Evolutionary conservation across 2,329 filamentous ascomycete genomes (phyloP).

Genomic region (Xylaria arbuscula): DNA sequence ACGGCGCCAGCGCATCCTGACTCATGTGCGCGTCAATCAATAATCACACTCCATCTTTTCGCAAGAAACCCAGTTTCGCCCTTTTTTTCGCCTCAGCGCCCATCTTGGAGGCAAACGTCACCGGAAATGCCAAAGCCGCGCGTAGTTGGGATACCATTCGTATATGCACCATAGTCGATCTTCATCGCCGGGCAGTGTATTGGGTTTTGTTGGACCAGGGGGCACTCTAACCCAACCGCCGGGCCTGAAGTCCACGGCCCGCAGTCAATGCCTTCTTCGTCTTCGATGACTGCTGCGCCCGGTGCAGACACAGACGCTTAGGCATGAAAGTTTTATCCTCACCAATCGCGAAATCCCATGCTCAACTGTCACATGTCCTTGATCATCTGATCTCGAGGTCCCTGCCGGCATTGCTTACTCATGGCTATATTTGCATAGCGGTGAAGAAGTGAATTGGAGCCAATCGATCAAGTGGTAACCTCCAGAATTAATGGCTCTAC

Average conservation of each 20-base stretch:
- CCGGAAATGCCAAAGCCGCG: neutral
- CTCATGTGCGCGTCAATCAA: slow-evolving; percentile 22
- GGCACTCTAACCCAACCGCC: slow-evolving; percentile 25
- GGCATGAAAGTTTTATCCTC: slow-evolving; percentile 13
- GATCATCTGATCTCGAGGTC: slow-evolving; percentile 23
- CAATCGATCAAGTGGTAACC: slow-evolving; percentile 1
- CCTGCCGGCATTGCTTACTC: slow-evolving; percentile 9
- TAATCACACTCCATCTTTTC: neutral
- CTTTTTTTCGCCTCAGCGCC: slow-evolving; percentile 7
- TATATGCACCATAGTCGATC: slow-evolving; percentile 19
- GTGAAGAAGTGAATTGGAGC: slow-evolving; percentile 18
- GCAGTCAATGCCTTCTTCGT: neutral
- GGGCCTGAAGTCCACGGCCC: slow-evolving; percentile 5
- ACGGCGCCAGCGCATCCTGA: slow-evolving; percentile 35
- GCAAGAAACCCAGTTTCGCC: neutral
- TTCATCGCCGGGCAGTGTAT: slow-evolving; percentile 10
- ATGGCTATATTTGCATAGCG: slow-evolving; percentile 7
- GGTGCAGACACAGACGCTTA: too few species aligned
- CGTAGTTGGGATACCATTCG: slow-evolving; percentile 19
- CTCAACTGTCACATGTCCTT: slow-evolving; percentile 3
- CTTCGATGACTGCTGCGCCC: slow-evolving; percentile 6
- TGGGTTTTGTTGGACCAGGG: slow-evolving; percentile 31
- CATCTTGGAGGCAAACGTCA: neutral
- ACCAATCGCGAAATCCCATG: slow-evolving; percentile 12
- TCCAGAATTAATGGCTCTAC: neutral